phyloP scores from a whole-genome alignment of 2,329 filamentous ascomycete genomes.

The Scedosporium apiospermum region DNA sequence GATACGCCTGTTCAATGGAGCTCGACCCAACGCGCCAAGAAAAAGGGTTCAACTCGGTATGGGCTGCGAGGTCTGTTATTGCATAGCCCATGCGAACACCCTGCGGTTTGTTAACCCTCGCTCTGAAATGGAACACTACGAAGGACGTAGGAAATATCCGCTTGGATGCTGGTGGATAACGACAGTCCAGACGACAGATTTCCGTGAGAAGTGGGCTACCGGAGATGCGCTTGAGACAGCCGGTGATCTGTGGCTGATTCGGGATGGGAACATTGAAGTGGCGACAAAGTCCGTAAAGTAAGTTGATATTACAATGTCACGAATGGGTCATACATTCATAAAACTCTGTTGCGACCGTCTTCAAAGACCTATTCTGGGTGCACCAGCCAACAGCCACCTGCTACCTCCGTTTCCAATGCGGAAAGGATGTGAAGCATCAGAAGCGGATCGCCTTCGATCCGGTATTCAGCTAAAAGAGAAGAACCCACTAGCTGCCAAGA shows the following conservation, averaged over 20 bases:
- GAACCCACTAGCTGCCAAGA: not conserved
- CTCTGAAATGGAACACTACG: not conserved
- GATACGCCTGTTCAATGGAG: not conserved
- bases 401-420: not conserved
- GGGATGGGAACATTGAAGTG: not conserved
- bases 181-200: too few species aligned
- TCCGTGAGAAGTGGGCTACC: too few species aligned
- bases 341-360: not conserved
- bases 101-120: not conserved
- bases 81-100: not conserved
- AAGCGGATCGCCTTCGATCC: not conserved
- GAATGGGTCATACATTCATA: not conserved
- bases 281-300: not conserved
- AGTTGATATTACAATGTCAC: not conserved
- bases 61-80: not conserved
- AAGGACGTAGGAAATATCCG: not conserved
- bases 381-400: not conserved
- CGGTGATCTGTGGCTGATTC: not conserved
- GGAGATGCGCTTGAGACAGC: not conserved
- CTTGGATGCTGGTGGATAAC: too few species aligned
- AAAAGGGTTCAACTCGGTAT: not conserved
- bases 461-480: not conserved
- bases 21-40: not conserved
- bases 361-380: too few species aligned
- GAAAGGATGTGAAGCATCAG: not conserved